These are phyloP conservation scores for Sporisorium exsertum DNA, from an alignment of 1,284 basidiomycete genomes.

Conservation along the genomic window DNA sequence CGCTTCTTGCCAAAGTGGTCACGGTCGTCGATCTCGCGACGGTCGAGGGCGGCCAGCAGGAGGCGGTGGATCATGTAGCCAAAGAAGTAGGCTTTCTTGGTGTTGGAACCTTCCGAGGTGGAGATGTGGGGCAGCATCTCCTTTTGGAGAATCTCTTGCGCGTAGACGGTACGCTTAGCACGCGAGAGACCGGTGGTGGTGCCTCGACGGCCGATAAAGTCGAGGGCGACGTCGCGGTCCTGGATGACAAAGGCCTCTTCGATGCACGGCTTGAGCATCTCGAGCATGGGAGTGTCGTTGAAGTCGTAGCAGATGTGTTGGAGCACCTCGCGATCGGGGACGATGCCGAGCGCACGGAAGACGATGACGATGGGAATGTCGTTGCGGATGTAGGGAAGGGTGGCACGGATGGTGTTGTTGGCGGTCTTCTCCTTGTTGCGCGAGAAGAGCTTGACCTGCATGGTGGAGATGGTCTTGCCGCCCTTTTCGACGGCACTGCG, in stretches of 20 bases:
- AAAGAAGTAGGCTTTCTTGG: constrained; percentile 99
- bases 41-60: constrained; percentile 89
- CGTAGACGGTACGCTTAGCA: constrained; percentile 92
- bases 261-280: constrained; percentile 98
- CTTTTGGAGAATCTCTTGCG: constrained; percentile 97
- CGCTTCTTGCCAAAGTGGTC: constrained; percentile 99
- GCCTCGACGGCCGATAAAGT: constrained; percentile 98
- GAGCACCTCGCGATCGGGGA: constrained; percentile 96
- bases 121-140: constrained; percentile 99
- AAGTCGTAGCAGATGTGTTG: constrained; percentile 99
- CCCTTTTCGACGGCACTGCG: constrained; percentile 97
- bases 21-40: constrained; percentile 96
- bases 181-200: constrained; percentile 92
- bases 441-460: constrained; percentile 97
- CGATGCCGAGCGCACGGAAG: constrained; percentile 96
- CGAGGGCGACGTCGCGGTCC: constrained; percentile 88
- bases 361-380: constrained; percentile 99
- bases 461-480: constrained; percentile 97
- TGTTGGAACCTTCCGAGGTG: constrained; percentile 93
- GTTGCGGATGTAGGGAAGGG: constrained; percentile 96
- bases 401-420: constrained; percentile 91
- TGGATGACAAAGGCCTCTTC: constrained; percentile 99
- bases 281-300: constrained; percentile 93
- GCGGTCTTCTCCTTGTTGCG: constrained; percentile 86
- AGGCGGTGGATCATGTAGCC: constrained; percentile 99